phyloP scores from a whole-genome alignment of 2,329 filamentous ascomycete species.

The Cladosporium sphaerospermum region DNA sequence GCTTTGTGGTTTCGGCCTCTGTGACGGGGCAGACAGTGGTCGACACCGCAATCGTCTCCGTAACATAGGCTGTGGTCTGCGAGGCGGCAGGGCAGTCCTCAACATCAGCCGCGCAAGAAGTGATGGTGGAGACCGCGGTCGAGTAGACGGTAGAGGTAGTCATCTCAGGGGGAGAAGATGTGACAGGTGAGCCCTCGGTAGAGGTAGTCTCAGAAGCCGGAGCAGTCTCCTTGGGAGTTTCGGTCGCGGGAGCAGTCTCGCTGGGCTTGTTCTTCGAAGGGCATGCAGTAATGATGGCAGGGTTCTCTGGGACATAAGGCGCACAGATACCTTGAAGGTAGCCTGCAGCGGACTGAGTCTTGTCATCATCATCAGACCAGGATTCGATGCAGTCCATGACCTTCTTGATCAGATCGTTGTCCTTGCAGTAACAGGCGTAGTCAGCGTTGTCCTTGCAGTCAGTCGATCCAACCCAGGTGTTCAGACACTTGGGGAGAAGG shows the following conservation, averaged over 20 bases:
- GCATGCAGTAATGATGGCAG: constrained; percentile 74
- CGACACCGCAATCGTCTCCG: constrained; percentile 32
- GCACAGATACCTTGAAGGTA: constrained; percentile 94
- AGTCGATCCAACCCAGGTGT: constrained; percentile 74
- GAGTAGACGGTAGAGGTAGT: constrained; percentile 16
- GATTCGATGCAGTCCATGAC: constrained; percentile 77
- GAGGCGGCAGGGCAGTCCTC: constrained; percentile 30
- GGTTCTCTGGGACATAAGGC: constrained; percentile 65
- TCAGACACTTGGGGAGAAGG: constrained; percentile 80
- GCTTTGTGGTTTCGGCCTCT: not conserved
- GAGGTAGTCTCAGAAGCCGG: constrained; percentile 12
- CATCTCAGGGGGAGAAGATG: constrained; percentile 9
- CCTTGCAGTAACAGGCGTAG: constrained; percentile 78
- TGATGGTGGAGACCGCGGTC: constrained; percentile 30
- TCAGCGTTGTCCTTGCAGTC: constrained; percentile 82
- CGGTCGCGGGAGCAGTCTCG: constrained; percentile 1
- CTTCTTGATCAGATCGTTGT: constrained; percentile 65
- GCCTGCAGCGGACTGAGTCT: constrained; percentile 64
- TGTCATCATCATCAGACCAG: constrained; percentile 60
- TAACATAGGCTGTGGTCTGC: constrained; percentile 16
- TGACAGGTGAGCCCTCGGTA: constrained; percentile 8
- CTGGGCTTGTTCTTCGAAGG: constrained; percentile 52
- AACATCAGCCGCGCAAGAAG: constrained; percentile 31
- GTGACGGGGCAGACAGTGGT: constrained; percentile 36
- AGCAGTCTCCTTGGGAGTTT: constrained; percentile 10